Conservation (phyloP, 2,329 filamentous ascomycete genomes). For the Chaetothyriales sp. region DNA sequence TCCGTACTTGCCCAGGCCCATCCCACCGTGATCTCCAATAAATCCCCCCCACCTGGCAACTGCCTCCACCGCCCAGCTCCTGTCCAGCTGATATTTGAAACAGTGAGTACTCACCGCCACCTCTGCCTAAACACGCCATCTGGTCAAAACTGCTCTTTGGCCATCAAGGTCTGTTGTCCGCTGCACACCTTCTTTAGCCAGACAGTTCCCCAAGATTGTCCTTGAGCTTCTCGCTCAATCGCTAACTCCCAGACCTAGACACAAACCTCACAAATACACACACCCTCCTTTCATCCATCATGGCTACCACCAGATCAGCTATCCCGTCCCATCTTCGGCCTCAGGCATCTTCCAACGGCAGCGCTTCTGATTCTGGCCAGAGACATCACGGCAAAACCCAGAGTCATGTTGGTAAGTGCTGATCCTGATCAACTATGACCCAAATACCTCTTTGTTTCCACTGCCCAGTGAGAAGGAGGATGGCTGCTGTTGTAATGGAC, state of each 20-base stretch:
- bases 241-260: not conserved
- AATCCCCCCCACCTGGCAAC: not conserved
- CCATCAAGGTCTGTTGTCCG: not conserved
- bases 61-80: not conserved
- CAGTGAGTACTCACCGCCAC: not conserved
- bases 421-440: not conserved
- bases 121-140: not conserved
- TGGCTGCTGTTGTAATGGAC: not conserved
- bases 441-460: not conserved
- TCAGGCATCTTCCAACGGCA: constrained; percentile 35
- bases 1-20: not conserved
- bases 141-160: not conserved
- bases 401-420: constrained; percentile 37
- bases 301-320: constrained; percentile 58
- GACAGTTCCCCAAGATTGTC: not conserved
- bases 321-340: constrained; percentile 65
- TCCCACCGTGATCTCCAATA: not conserved
- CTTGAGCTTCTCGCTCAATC: too few species aligned
- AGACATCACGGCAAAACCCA: constrained; percentile 42
- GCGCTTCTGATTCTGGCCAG: constrained; percentile 21
- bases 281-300: constrained; percentile 27
- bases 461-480: not conserved
- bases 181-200: not conserved
- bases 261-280: not conserved
- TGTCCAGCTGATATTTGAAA: not conserved